Base-by-base conservation (phyloP, 2,329 filamentous ascomycete species). In the Chaetothyriales sp. region DNA sequence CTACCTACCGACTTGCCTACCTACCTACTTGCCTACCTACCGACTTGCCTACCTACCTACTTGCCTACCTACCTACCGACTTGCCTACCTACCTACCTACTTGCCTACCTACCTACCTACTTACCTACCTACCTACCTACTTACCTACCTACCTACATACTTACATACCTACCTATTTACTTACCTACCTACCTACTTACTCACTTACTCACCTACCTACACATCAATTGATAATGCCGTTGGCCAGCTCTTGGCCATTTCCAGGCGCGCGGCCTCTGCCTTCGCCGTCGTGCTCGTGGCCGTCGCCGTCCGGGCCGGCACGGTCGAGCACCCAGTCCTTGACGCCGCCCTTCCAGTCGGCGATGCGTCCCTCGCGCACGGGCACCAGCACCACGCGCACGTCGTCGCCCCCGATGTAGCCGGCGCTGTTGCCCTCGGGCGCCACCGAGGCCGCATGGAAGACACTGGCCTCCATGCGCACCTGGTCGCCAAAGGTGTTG, bases 271-370 rank as follows among this genome's bases (percentile, higher is more conserved):
- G 43, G 43, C 57, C 57, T 54, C 57, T 50, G 43, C 48, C 20
- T 15, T 25, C 45, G 33, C n/a, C 15, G n/a, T 47, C 28, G 19
- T 15, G 18, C 28, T 49, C 29, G 40, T 44, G 45, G n/a, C 29
- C 55, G 50, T 18, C 46, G n/a, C 33, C 28, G 22, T 46, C 9
- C n/a, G 52, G 62, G 46, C 63, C 61, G 28, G 63, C 66, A 33
- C 64, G 61, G 28, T 72, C 64, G 52, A 74, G 58, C 25, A 62
- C 57, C 80, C 81, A 97, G 65, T 97, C 90, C 61, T 85, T 80
- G 4, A 97, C 88, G 13, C 82, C 80, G n/a, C 92, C 90, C 72
- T 95, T 95, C 85, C 86, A 95, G 67, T 95, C 92, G 58, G 86
- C 89, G 62, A 94, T 94, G 62, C 89, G 78, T 47, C 92, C 89